phyloP scores from a whole-genome alignment of 139 green algal genomes.

The Chlamydomonas schloesseri region DNA sequence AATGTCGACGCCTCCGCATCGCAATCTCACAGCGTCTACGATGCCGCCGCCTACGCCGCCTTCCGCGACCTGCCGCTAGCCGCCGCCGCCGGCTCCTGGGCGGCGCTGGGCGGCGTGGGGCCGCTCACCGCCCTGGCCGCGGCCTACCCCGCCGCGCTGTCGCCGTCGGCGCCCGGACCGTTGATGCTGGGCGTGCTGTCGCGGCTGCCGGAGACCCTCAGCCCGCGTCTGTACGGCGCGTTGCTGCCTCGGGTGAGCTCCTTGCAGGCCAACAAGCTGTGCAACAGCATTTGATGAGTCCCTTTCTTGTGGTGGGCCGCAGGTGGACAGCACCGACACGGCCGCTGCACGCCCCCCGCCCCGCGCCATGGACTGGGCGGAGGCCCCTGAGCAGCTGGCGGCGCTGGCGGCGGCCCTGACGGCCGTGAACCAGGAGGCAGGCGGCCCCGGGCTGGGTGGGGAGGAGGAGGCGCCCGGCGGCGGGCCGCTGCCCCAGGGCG shows the following conservation, averaged over 20 bases:
- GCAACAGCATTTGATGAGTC: too few relatives aligned
- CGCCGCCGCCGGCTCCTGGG: slow-evolving; percentile 25
- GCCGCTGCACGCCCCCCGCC: background rate
- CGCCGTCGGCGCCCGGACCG: background rate
- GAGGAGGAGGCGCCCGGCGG: background rate
- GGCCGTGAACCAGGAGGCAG: background rate
- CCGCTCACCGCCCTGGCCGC: slow-evolving; percentile 39
- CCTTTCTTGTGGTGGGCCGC: background rate
- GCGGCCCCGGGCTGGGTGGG: background rate
- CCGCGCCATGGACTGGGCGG: slow-evolving; percentile 2
- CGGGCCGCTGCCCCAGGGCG: too few relatives aligned
- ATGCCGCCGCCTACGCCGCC: slow-evolving; percentile 22
- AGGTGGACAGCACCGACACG: background rate
- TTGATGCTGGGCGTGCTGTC: slow-evolving; percentile 38
- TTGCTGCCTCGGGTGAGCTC: slow-evolving; percentile 34
- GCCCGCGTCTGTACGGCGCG: slow-evolving; percentile 36
- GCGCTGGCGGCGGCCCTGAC: background rate
- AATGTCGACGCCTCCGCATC: too few relatives aligned
- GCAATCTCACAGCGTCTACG: slow-evolving; percentile 7
- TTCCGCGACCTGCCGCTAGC: slow-evolving; percentile 35
- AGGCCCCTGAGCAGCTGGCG: background rate
- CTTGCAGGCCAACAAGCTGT: too few relatives aligned
- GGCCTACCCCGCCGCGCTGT: slow-evolving; percentile 21
- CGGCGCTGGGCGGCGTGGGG: slow-evolving; percentile 8
- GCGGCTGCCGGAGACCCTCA: slow-evolving; percentile 47